phyloP scores from a whole-genome alignment of 192 early-diverging fungal species.

The Piromyces sp. region DNA sequence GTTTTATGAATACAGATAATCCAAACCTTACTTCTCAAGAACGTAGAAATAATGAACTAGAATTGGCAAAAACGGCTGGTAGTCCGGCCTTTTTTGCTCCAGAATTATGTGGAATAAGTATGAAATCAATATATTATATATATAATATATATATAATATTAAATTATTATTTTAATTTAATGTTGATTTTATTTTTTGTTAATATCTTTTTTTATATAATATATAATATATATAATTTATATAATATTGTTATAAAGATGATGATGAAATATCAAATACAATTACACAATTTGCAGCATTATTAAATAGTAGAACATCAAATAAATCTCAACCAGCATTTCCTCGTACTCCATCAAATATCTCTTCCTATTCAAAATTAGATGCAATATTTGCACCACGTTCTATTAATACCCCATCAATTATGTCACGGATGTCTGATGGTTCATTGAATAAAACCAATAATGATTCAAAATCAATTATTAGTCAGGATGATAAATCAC shows the following conservation, averaged over 20 bases:
- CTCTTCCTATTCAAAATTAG: background rate
- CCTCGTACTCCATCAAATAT: background rate
- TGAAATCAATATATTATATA: no score
- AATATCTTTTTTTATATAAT: no score
- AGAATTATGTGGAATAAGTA: conserved; percentile 65
- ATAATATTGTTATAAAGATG: no score
- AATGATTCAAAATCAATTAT: background rate
- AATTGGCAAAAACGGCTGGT: conserved; percentile 86
- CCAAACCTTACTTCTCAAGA: background rate
- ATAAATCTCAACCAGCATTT: background rate
- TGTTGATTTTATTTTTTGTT: no score
- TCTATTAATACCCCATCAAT: background rate
- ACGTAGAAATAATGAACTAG: conserved; percentile 40
- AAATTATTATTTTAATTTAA: no score
- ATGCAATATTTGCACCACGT: background rate
- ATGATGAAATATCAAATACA: background rate
- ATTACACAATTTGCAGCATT: background rate
- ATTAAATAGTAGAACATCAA: background rate
- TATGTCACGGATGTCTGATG: background rate
- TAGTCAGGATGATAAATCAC: background rate
- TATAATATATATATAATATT: no score
- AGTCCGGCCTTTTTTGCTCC: conserved; percentile 97
- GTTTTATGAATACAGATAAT: conserved; percentile 29
- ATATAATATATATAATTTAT: no score
- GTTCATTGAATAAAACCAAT: background rate